phyloP scores from a whole-genome alignment of 495 filamentous ascomycete genomes.

The Lasiosphaeria hispida region DNA sequence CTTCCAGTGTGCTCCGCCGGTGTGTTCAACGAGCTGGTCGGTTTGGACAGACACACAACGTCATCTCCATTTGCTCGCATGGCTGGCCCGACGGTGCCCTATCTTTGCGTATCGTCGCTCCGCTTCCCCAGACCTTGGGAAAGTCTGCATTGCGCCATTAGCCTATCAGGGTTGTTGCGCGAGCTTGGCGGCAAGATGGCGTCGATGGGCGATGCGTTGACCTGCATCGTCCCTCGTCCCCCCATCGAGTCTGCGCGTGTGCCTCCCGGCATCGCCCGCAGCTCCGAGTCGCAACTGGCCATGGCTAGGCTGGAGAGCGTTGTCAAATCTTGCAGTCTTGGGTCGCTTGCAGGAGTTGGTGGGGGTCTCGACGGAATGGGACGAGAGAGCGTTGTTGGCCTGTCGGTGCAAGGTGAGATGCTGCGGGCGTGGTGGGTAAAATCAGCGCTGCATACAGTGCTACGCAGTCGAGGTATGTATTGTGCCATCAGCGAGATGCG shows the following conservation, averaged over 20 bases:
- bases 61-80: background rate
- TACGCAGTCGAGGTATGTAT: too few relatives aligned
- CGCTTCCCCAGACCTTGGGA: conserved; percentile 12
- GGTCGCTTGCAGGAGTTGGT: background rate
- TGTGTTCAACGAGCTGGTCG: background rate
- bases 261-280: too few relatives aligned
- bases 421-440: conserved; percentile 5
- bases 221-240: background rate
- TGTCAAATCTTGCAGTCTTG: too few relatives aligned
- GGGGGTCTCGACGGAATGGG: background rate
- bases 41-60: background rate
- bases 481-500: too few relatives aligned
- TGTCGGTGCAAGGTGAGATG: background rate
- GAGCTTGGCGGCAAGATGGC: background rate
- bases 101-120: conserved; percentile 16
- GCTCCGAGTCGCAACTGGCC: too few relatives aligned
- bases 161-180: conserved; percentile 4
- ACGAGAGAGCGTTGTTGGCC: background rate
- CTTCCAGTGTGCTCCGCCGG: too few relatives aligned
- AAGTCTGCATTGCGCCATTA: background rate
- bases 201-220: background rate
- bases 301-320: too few relatives aligned
- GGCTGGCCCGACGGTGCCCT: conserved; percentile 10
- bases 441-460: conserved; percentile 6
- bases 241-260: too few relatives aligned